These are phyloP conservation scores for Cudoniella acicularis DNA, from an alignment of 495 filamentous ascomycete genomes.

Conservation along the genomic window DNA sequence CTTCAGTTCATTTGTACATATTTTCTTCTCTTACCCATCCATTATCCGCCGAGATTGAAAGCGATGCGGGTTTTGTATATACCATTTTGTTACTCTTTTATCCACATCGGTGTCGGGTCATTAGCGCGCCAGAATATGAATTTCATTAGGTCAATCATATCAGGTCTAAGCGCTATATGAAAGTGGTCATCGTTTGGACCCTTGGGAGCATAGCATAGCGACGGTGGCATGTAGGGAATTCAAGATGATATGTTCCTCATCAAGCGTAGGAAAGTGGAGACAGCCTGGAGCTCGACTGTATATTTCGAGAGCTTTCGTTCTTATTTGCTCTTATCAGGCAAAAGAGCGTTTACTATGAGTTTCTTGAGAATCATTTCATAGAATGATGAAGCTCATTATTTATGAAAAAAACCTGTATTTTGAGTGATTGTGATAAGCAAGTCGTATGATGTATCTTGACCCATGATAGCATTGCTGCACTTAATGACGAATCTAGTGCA, in stretches of 20 bases:
- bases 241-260: neutral
- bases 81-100: slow-evolving; percentile 9
- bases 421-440: no score
- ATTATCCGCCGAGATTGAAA: slow-evolving; percentile 1
- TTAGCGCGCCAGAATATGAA: slow-evolving; percentile 1
- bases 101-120: slow-evolving; percentile 10
- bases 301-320: no score
- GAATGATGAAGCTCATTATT: neutral
- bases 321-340: no score
- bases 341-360: neutral
- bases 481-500: no score
- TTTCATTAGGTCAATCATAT: slow-evolving; percentile 12
- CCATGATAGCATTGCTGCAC: no score
- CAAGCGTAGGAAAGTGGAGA: neutral
- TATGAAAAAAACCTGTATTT: no score
- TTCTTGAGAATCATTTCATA: neutral
- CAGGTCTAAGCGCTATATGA: slow-evolving; percentile 1
- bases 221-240: slow-evolving; percentile 13
- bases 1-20: slow-evolving; percentile 35
- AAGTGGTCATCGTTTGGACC: slow-evolving; percentile 17
- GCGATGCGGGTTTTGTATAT: slow-evolving; percentile 14
- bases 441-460: no score
- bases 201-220: slow-evolving; percentile 22
- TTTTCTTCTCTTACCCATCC: slow-evolving; percentile 26
- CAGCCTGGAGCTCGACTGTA: neutral